Conservation (phyloP, 306 rosid genomes). For the Vachellia collinsii region DNA sequence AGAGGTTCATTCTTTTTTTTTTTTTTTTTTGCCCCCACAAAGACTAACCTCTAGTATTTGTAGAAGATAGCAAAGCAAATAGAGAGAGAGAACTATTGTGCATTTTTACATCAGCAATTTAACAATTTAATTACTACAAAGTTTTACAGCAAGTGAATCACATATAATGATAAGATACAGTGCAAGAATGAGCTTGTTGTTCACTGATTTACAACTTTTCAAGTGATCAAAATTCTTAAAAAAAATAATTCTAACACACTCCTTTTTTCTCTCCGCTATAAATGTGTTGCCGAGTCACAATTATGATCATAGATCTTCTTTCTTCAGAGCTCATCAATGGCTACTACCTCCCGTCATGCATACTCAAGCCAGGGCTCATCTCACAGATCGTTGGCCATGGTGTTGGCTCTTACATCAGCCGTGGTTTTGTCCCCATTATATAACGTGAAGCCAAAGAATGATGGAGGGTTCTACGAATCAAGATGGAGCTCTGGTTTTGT, state of each 20-base stretch:
- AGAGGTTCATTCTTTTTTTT: too few species aligned
- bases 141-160: too few species aligned
- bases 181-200: too few species aligned
- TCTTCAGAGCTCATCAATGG: conserved; percentile 48
- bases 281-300: conserved; percentile 33
- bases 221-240: too few species aligned
- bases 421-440: conserved; percentile 72
- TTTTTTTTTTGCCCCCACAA: too few species aligned
- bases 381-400: conserved; percentile 76
- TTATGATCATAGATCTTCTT: conserved; percentile 28
- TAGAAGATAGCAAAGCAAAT: too few species aligned
- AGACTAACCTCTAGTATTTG: too few species aligned
- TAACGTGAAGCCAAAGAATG: conserved; percentile 37
- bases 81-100: too few species aligned
- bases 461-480: conserved; percentile 53
- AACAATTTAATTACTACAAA: too few species aligned
- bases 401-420: conserved; percentile 69
- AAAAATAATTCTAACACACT: neutral
- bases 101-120: too few species aligned
- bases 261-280: conserved; percentile 43
- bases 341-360: conserved; percentile 30
- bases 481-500: conserved; percentile 76
- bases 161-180: too few species aligned
- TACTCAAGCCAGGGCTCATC: conserved; percentile 56
- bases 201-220: too few species aligned